Base-by-base conservation (phyloP, 257 asterid species). In the Solanum chiquidenum region DNA sequence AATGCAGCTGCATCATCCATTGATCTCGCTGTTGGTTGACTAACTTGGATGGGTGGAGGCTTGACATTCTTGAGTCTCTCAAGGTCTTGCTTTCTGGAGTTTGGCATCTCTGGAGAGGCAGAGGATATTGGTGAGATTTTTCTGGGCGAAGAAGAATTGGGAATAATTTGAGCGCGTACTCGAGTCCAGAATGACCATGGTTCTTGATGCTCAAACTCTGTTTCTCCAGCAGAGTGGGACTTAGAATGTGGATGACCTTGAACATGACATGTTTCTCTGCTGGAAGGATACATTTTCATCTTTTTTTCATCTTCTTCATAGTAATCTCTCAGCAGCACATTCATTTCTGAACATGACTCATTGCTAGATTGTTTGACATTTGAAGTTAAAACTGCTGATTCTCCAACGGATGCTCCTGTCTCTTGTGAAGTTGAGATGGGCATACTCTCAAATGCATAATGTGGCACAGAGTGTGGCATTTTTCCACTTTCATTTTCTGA, bases 171-270 rank as follows among this genome's bases (percentile, higher is more conserved):
- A 23, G 88, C 75, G 40, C 91, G 88, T 35, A 42, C 14, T 4
- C 89, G 85, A 74, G 88, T 90, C 20, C 86, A 49, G 40, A 86
- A 86, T 11, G 92, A 89, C 90, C 87, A 86, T 8, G 91, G 89
- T 80, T 91, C 89, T n/a, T 93, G 83, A 84, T 87, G 86, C 92
- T 90, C 91, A 68, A 91, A 90, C 90, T 93, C 95, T 31, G 90
- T 90, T 77, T 93, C 94, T 62, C 92, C 97, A 87, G 89, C 93
- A 52, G 96, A 93, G 60, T 89, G 96, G 84, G 94, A 90, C 94
- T 94, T 91, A 86, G 34, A 87, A 87, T 90, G 98, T 3, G 87
- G 44, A 25, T 88, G 75, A 23, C 83, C 64, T 79, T 89, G 90
- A 5, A n/a, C 35, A 77, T 60, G 21, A 25, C 90, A 86, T 71